A percentile compares a stretch with the other conserved stretches of the same genome.
These are phyloP conservation scores for Quercus phellos DNA, from an alignment of 331 rosid species.

Conservation along the genomic window DNA sequence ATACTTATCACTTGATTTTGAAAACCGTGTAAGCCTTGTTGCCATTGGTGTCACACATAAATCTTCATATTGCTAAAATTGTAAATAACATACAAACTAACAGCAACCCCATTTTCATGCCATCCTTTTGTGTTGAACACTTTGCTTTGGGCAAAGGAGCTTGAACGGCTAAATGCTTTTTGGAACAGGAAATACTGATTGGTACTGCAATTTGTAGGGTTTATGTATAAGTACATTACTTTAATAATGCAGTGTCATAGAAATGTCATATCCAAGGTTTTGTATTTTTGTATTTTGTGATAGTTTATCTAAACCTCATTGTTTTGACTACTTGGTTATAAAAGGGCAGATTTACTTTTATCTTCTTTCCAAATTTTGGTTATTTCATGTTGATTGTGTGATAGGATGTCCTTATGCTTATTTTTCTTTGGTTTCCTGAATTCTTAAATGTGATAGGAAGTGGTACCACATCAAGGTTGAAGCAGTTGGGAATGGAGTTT, in stretches of 20 bases:
- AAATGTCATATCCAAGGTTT: not conserved
- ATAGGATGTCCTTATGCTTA: constrained; percentile 7
- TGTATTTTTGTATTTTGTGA: not conserved
- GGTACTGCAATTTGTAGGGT: not conserved
- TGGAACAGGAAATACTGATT: not conserved
- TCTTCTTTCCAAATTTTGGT: not conserved
- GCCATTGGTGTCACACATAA: not conserved
- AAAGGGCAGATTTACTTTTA: not conserved
- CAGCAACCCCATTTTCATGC: not conserved
- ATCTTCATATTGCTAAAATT: not conserved
- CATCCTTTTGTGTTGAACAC: not conserved
- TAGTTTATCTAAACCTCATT: not conserved
- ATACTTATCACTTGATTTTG: not conserved
- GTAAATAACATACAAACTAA: not conserved
- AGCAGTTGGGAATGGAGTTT: constrained; percentile 97
- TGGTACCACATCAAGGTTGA: constrained; percentile 81
- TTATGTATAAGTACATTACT: not conserved
- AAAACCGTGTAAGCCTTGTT: not conserved
- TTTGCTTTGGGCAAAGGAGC: not conserved
- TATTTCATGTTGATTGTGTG: constrained; percentile 10
- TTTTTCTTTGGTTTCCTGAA: constrained; percentile 5
- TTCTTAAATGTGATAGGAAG: constrained; percentile 46
- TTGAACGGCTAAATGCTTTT: not conserved
- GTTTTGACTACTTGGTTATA: not conserved
- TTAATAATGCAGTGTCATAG: not conserved